Percentiles rank a stretch among this genome's conserved stretches.
Conservation (phyloP, 2,329 filamentous ascomycete genomes). For the Tolypocladium cylindrosporum region DNA sequence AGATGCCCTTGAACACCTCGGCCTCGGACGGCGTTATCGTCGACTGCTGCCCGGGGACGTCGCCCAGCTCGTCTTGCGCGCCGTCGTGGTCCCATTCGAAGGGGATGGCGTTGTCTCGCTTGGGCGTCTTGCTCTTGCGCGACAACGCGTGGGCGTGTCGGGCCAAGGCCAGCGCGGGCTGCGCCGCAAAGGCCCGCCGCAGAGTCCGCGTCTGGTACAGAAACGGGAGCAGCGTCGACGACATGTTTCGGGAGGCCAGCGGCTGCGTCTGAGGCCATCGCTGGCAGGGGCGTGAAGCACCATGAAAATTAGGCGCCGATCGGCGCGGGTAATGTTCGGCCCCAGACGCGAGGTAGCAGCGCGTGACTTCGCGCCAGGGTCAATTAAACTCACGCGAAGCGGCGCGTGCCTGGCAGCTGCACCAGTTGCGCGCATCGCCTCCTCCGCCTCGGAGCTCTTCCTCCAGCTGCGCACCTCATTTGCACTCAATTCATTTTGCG, state of each 20-base stretch:
- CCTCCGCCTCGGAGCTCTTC: not conserved
- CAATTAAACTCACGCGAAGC: constrained; percentile 2
- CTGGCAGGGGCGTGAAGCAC: not conserved
- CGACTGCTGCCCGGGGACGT: constrained; percentile 17
- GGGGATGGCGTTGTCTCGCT: constrained; percentile 33
- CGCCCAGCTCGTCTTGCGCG: constrained; percentile 7
- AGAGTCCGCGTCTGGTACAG: constrained; percentile 62
- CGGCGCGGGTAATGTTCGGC: not conserved
- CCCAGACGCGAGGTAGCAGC: not conserved
- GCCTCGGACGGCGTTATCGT: constrained; percentile 51
- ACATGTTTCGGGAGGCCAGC: constrained; percentile 21
- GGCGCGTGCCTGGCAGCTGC: not conserved
- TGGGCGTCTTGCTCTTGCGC: constrained; percentile 5
- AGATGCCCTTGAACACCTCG: constrained; percentile 49
- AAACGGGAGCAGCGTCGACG: constrained; percentile 50
- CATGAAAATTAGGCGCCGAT: not conserved
- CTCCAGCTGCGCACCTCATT: not conserved
- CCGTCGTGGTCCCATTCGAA: constrained; percentile 35
- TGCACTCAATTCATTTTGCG: not conserved
- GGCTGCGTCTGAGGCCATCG: not conserved
- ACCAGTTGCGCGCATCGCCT: not conserved
- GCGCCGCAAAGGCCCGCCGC: constrained; percentile 16
- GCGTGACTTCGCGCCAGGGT: constrained; percentile 9
- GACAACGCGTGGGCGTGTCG: constrained; percentile 9
- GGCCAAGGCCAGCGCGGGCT: constrained; percentile 11